Evolutionary conservation across 2,329 filamentous ascomycete genomes (phyloP), one percentile per base, ranked within the genome.

Genomic region (Penicillium brevicompactum): DNA sequence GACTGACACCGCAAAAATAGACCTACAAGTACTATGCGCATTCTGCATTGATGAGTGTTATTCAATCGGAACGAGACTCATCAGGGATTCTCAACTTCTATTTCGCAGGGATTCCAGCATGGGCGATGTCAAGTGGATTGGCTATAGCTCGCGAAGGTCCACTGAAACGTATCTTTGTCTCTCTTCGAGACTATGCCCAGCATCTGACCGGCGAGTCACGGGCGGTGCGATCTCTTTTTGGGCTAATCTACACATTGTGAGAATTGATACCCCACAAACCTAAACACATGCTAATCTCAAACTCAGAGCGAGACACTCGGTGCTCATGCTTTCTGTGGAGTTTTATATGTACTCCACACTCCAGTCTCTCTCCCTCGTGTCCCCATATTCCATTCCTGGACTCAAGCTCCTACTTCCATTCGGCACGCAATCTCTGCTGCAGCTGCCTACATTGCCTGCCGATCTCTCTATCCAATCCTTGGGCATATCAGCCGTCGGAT

Each of bases 331-430:
- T 9, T 71, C 75, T 27, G 67, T 76, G 46, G 75, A 78, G 56
- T 66, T 72, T 24, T 73, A 78, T 53, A 73, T 77, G 66, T 76
- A 76, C 53, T 74, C 75, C 21, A 56, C 76, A 14, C 65, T 79
- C 16, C 76, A 79, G 56, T 71, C 71, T 18, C 70, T 78, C 27
- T 72, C 74, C 38, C 66, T 79, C 18, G 61, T 78, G 16, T 71
- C 71, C 21, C 55, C 69, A 27, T 63, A 66, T 45, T 58, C 67
- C 8, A 61, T 73, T 10, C 75, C 74, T 6, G 63, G 67, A 16
- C 30, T 68, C 32, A 61, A 53, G 4, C 64, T 71, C 18, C 61
- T 77, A 18, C 57, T 77, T 22, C 76, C 76, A 3, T 76, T 77
- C 47, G 68, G 70, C 24, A 55, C 60, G 37, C 55, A 62, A 16